These are phyloP conservation scores for Aristolochia contorta DNA, from an alignment of 164 flowering plant species.

Conservation along the genomic window DNA sequence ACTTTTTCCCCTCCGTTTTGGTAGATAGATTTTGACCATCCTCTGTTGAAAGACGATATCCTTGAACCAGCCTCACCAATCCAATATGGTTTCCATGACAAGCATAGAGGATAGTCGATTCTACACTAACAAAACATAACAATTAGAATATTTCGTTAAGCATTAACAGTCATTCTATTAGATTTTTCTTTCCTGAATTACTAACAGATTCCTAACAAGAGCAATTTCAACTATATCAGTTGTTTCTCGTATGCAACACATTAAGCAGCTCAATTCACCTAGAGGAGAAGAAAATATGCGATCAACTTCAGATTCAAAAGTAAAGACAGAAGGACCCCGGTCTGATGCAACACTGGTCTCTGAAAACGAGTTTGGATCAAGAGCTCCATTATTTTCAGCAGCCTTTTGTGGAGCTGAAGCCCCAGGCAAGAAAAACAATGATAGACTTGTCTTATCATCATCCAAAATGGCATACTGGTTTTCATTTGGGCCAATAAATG, in stretches of 20 bases:
- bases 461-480: constrained; percentile 87
- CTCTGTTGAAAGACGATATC: constrained; percentile 54
- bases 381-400: constrained; percentile 31
- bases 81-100: constrained; percentile 80
- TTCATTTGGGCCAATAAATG: constrained; percentile 83
- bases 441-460: constrained; percentile 72
- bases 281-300: constrained; percentile 89
- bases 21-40: constrained; percentile 67
- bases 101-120: constrained; percentile 87
- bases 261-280: constrained; percentile 31
- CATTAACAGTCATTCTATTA: not conserved
- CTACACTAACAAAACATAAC: constrained; percentile 32
- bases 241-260: not conserved
- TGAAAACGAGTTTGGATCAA: constrained; percentile 33
- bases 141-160: constrained; percentile 15
- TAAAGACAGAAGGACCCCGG: constrained; percentile 61
- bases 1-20: constrained; percentile 68
- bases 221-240: not conserved
- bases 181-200: not conserved
- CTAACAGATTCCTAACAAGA: no score
- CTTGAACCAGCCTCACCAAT: constrained; percentile 76
- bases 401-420: constrained; percentile 29
- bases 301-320: constrained; percentile 89
- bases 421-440: constrained; percentile 67
- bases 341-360: constrained; percentile 42